Conservation (phyloP, 805 yeast species). For the Brettanomyces bruxellensis region DNA sequence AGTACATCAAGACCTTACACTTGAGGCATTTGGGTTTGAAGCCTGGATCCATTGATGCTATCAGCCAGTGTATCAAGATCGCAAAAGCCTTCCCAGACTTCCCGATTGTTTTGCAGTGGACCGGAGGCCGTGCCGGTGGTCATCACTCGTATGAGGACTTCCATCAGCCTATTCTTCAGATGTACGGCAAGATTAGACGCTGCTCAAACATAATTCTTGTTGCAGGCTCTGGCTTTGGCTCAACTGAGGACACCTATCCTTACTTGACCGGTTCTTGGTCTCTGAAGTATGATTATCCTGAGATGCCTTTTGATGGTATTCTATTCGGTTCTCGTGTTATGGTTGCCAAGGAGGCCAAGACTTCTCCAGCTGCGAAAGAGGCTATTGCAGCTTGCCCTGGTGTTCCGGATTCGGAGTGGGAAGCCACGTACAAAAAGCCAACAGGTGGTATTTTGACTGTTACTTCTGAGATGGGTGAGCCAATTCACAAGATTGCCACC, state of each 20-base stretch:
- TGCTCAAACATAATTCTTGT: conserved; percentile 80
- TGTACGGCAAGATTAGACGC: conserved; percentile 92
- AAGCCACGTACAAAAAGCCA: conserved; percentile 85
- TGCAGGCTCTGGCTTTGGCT: conserved; percentile 98
- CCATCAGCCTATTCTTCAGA: conserved; percentile 94
- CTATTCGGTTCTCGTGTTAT: conserved; percentile 93
- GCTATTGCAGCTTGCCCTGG: conserved; percentile 89
- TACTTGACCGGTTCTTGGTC: conserved; percentile 98
- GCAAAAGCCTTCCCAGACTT: conserved; percentile 93
- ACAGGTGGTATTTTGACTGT: conserved; percentile 97
- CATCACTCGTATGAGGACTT: conserved; percentile 98
- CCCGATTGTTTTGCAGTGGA: conserved; percentile 98
- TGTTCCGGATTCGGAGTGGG: conserved; percentile 86
- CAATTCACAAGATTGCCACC: conserved; percentile 96
- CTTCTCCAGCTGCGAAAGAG: conserved; percentile 88
- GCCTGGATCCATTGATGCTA: conserved; percentile 96
- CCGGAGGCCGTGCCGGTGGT: conserved; percentile 99
- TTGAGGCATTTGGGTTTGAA: conserved; percentile 91
- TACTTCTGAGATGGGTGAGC: conserved; percentile 99
- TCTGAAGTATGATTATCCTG: conserved; percentile 76
- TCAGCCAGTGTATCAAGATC: conserved; percentile 74
- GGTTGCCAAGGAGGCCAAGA: conserved; percentile 94
- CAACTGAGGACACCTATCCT: conserved; percentile 93
- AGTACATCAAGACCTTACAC: conserved; percentile 87
- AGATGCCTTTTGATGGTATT: conserved; percentile 98